A percentile compares a stretch with the other conserved stretches of the same genome.
These are phyloP conservation scores for Saccharomyces pastorianus DNA, from an alignment of 1,139 yeast genomes.

Conservation along the genomic window DNA sequence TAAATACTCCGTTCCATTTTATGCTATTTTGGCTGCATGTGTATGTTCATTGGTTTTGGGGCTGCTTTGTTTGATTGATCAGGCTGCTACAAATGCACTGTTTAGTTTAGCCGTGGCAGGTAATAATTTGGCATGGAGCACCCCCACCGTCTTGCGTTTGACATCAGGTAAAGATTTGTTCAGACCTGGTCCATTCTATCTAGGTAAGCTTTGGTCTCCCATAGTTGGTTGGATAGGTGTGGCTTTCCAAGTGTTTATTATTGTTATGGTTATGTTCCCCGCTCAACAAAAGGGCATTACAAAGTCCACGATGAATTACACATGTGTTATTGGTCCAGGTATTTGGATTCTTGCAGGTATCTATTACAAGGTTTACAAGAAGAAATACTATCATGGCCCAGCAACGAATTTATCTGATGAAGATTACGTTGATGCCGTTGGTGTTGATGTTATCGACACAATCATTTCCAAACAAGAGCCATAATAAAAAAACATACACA, in stretches of 20 bases:
- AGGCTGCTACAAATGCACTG: slow-evolving; percentile 52
- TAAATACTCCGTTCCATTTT: slow-evolving; percentile 49
- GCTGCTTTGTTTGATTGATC: slow-evolving; percentile 48
- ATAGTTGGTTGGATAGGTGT: slow-evolving; percentile 36
- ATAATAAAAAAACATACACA: not conserved
- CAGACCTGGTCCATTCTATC: slow-evolving; percentile 56
- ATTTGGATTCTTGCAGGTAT: slow-evolving; percentile 41
- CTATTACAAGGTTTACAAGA: slow-evolving; percentile 42
- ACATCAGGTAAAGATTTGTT: slow-evolving; percentile 43
- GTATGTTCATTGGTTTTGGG: slow-evolving; percentile 44
- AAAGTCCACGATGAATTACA: slow-evolving; percentile 48
- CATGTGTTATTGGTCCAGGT: slow-evolving; percentile 47
- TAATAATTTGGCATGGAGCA: slow-evolving; percentile 52
- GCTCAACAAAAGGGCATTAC: slow-evolving; percentile 35
- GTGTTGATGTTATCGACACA: slow-evolving; percentile 24
- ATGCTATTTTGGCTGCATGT: slow-evolving; percentile 53
- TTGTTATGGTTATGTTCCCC: slow-evolving; percentile 44
- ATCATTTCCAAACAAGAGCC: slow-evolving; percentile 14
- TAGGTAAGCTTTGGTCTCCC: slow-evolving; percentile 45
- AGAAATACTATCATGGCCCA: slow-evolving; percentile 45
- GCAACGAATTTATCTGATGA: slow-evolving; percentile 27
- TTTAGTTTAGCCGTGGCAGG: slow-evolving; percentile 55
- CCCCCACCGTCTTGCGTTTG: slow-evolving; percentile 46
- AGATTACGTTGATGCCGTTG: slow-evolving; percentile 23
- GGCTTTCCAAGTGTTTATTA: slow-evolving; percentile 34